Conservation (phyloP, 176 grass and related monocot species). For the Oryza glaberrima region DNA sequence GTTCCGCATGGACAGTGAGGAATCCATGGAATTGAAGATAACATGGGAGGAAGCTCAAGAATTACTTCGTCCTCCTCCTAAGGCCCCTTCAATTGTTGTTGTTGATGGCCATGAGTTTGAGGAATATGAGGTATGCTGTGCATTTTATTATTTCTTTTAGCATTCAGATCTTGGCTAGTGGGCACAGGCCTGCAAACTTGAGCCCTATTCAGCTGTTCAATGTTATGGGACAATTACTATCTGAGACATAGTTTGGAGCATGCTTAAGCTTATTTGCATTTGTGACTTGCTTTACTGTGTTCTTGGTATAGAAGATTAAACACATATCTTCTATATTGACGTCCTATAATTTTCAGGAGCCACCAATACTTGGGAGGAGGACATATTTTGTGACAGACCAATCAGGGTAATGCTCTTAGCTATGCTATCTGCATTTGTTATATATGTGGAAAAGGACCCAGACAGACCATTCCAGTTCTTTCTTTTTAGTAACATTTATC, state of each 20-base stretch:
- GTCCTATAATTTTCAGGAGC: conserved; percentile 67
- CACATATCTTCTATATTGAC: conserved; percentile 36
- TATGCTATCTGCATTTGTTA: not conserved
- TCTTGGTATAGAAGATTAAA: conserved; percentile 18
- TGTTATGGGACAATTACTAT: conserved; percentile 7
- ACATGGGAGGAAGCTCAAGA: conserved; percentile 99
- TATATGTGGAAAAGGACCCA: conserved; percentile 17
- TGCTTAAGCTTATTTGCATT: not conserved
- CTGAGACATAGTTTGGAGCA: not conserved
- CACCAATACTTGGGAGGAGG: conserved; percentile 87
- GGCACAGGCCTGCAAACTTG: not conserved
- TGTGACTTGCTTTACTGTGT: conserved; percentile 10
- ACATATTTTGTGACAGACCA: conserved; percentile 76
- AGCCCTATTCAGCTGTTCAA: conserved; percentile 12
- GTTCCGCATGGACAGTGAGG: conserved; percentile 86
- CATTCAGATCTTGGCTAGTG: not conserved
- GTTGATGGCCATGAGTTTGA: conserved; percentile 94
- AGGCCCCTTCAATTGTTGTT: conserved; percentile 66
- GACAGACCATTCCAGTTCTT: not conserved
- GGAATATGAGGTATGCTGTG: conserved; percentile 83
- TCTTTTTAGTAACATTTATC: not conserved
- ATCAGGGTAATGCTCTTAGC: conserved; percentile 65
- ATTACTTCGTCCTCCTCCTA: conserved; percentile 84
- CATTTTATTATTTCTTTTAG: not conserved
- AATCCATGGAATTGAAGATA: conserved; percentile 96